Evolutionary conservation across 2,329 filamentous ascomycete species (phyloP), one percentile per base, ranked within the genome.

Genomic region (Trichoderma citrinoviride): DNA sequence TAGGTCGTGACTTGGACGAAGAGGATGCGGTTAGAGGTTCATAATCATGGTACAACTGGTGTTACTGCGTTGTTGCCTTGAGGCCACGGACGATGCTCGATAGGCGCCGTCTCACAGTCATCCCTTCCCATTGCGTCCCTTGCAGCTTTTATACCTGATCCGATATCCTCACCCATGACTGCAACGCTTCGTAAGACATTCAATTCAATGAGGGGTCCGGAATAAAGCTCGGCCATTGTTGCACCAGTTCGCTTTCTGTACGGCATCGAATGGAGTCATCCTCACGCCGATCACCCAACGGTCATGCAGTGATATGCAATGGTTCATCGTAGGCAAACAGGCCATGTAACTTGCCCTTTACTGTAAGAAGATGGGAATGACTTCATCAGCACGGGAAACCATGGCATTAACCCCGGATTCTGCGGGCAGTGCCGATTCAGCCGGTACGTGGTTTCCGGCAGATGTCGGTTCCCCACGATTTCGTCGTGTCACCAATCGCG

Each of bases 161-260:
- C 2, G 10, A 29, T 29, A 44, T 53, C 12, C 27, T 54, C 49
- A 44, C 33, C 10, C 49, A 53, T 46, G 17, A 49, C 27, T 62
- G 60, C 49, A 37, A 37, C 33, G 4, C 60, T 15, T 7, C 2
- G n/a, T 62, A 40, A 53, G 60, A 53, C 49, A 62, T 44, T n/a
- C n/a, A n/a, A n/a, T n/a, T n/a, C 33, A 54, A 54, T 61, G 60
- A 62, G 60, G 60, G 60, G 60, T 62, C 60, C 60, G 60, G 60
- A 50, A 54, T 15, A 54, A 62, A 54, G 49, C 47, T 62, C 60
- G 60, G 60, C 3, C 60, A 62, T 54, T 46, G 60, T 62, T 53
- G 41, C 49, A 62, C n/a, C 49, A 44, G 43, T 49, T 41, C 60
- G 23, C 47, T 29, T 62, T 46, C 60, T 62, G 58, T 50, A 53